Conservation (phyloP, 1,139 yeast genomes). For the Protomyces inouyei region DNA sequence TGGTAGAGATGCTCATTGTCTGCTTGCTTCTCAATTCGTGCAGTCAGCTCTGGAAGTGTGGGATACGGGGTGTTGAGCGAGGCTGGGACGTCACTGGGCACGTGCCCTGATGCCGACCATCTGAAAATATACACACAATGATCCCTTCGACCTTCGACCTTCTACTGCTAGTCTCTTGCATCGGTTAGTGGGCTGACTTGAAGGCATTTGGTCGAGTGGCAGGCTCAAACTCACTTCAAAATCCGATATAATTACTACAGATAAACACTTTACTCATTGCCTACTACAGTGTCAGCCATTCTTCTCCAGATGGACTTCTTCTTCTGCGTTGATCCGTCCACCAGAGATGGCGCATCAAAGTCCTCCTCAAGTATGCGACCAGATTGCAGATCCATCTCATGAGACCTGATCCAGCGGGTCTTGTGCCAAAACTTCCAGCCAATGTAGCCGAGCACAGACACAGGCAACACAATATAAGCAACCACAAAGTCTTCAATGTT, state of each 20-base stretch:
- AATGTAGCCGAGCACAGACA: constrained; percentile 47
- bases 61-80: no score
- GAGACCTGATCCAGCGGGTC: constrained; percentile 46
- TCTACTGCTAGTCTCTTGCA: no score
- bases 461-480: constrained; percentile 59
- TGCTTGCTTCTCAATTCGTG: neutral
- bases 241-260: no score
- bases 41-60: neutral
- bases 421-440: constrained; percentile 44
- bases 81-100: no score
- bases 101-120: no score
- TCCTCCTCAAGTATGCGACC: constrained; percentile 34
- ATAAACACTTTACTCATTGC: neutral
- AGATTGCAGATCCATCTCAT: constrained; percentile 47
- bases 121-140: no score
- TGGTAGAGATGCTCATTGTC: constrained; percentile 33
- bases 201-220: no score
- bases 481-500: constrained; percentile 60
- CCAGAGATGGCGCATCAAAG: neutral
- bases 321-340: neutral
- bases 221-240: no score
- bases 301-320: neutral
- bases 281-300: neutral
- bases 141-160: no score
- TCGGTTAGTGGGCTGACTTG: no score